Evolutionary conservation across 2,329 filamentous ascomycete species (phyloP), one percentile per base, ranked within the genome.

Genomic region (Diaporthe citrichinensis): DNA sequence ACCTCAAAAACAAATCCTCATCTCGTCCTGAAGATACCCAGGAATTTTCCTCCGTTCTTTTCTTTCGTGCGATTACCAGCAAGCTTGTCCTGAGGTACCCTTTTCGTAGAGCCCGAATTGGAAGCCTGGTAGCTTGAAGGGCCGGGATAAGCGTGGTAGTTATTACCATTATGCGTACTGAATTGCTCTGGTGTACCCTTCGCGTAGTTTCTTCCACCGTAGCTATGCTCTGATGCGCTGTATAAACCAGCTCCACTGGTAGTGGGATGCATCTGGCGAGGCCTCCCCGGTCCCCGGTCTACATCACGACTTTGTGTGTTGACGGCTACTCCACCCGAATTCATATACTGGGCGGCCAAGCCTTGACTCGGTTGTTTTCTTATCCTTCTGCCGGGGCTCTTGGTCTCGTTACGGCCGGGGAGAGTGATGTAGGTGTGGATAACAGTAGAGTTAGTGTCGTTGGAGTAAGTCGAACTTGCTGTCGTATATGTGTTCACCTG

Each of bases 331-430:
- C 20, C 61, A 2, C 20, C 20, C 17, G 61, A 51, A 9, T 17
- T 28, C n/a, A 31, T 31, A 20, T 51, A 23, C 12, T 36, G 23
- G 2, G 44, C 9, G 28, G 62, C 28, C 20, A 51, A 51, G 3
- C 12, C 25, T 49, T 46, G 31, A 49, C 28, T 67, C 36, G n/a
- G 62, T 25, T 67, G 62, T 17, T 67, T 67, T 17, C 44, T 8
- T 67, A 67, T 51, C 10, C 28, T 51, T 51, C 62, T 67, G 12
- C 62, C 14, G 25, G 62, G 44, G 23, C 44, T 36, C 44, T 51
- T 67, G 12, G 28, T 51, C 10, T 67, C 62, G 9, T 25, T 23
- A 17, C 44, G 62, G 12, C 44, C 20, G 23, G 44, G 62, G 10
- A 51, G 31, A 36, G 62, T 49, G 2, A 67, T 34, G 28, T 51